Evolutionary conservation across 1,139 yeast genomes (phyloP).

Genomic region (Kodamaea arcana): DNA sequence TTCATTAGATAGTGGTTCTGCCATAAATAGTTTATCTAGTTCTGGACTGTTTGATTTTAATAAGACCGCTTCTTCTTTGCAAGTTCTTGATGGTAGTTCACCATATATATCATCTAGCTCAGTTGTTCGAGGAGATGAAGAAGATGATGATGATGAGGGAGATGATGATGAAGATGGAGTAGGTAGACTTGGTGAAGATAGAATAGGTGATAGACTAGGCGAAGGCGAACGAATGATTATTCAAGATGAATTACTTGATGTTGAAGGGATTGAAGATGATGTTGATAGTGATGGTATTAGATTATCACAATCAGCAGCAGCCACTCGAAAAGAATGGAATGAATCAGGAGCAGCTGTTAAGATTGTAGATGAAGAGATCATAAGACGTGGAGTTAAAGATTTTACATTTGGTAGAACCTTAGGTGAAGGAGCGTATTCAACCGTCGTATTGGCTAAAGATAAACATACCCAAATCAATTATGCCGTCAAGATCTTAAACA

Average conservation of each 20-base stretch:
- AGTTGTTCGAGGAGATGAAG: not conserved
- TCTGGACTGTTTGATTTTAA: conserved; percentile 4
- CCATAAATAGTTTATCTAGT: not conserved
- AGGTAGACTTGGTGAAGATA: too few relatives aligned
- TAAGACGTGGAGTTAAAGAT: conserved; percentile 70
- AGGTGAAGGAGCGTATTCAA: conserved; percentile 96
- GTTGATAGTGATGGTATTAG: conserved; percentile 9
- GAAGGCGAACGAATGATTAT: too few relatives aligned
- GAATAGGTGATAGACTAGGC: too few relatives aligned
- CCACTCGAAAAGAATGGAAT: conserved; percentile 26
- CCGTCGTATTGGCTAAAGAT: conserved; percentile 85
- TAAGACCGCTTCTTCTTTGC: conserved; percentile 27
- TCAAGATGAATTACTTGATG: conserved; percentile 5
- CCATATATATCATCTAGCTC: not conserved
- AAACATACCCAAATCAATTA: conserved; percentile 66
- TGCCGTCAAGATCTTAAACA: conserved; percentile 89
- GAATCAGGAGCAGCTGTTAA: conserved; percentile 38
- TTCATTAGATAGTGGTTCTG: not conserved
- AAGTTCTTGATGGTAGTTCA: conserved; percentile 26
- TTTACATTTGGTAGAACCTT: conserved; percentile 81
- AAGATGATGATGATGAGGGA: too few relatives aligned
- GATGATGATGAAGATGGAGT: too few relatives aligned
- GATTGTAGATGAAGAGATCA: conserved; percentile 19
- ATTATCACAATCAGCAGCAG: conserved; percentile 5
- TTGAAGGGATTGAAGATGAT: conserved; percentile 8